phyloP scores from a whole-genome alignment of 192 early-diverging fungal species.

The Podila clonocystis region DNA sequence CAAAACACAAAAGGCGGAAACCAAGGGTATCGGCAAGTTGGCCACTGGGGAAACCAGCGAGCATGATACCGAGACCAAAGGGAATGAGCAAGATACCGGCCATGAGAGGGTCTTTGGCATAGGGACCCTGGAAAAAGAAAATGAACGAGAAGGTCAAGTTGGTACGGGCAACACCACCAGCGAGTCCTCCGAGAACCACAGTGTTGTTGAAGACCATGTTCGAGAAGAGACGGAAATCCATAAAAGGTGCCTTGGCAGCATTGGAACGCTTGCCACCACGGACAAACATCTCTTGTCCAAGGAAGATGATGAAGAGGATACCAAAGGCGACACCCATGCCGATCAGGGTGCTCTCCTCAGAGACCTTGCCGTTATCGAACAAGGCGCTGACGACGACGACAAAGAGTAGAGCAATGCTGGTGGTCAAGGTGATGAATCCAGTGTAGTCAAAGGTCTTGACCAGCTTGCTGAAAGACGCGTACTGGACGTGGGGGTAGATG shows the following conservation, averaged over 20 bases:
- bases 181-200: slow-evolving; percentile 45
- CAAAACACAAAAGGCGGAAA: slow-evolving; percentile 42
- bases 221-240: slow-evolving; percentile 42
- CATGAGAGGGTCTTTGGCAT: slow-evolving; percentile 44
- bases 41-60: slow-evolving; percentile 44
- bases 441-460: slow-evolving; percentile 46
- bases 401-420: slow-evolving; percentile 32
- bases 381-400: slow-evolving; percentile 44
- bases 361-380: slow-evolving; percentile 49
- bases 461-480: slow-evolving; percentile 29
- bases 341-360: slow-evolving; percentile 30
- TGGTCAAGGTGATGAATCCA: slow-evolving; percentile 41
- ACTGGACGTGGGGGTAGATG: slow-evolving; percentile 37
- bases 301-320: slow-evolving; percentile 36
- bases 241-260: slow-evolving; percentile 21
- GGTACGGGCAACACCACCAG: slow-evolving; percentile 45
- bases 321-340: slow-evolving; percentile 50
- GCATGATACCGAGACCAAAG: slow-evolving; percentile 47
- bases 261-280: slow-evolving; percentile 47
- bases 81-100: slow-evolving; percentile 45
- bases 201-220: slow-evolving; percentile 48
- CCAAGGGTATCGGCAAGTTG: slow-evolving; percentile 37
- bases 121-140: slow-evolving; percentile 51
- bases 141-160: slow-evolving; percentile 51
- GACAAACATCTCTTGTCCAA: slow-evolving; percentile 28